Base-by-base conservation (phyloP, 2,329 filamentous ascomycete species). In the Chaetomiaceae sp. region DNA sequence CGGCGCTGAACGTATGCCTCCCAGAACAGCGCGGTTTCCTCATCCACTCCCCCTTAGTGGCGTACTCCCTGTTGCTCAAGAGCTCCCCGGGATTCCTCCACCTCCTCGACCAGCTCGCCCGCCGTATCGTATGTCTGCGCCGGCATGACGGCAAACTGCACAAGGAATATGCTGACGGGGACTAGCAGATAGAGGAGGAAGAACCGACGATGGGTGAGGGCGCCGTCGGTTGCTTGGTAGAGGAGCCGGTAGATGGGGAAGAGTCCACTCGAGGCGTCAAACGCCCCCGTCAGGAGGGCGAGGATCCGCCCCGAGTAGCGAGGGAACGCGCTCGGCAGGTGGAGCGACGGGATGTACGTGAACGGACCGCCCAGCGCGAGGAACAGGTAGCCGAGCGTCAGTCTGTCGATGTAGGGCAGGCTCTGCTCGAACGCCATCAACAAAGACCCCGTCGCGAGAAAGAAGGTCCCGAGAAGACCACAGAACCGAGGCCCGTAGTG, bases 261-360 rank as follows among this genome's bases (percentile, higher is more conserved):
- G 5, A 92, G 67, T 5, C 87, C 87, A 58, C 86, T 89, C 1
- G 87, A 91, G 1, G 87, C 84, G 66, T 95, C 88, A 65, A 93
- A 95, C 4, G 87, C 87, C 5, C 88, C 88, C 0, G 87, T 92
- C 46, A 95, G 70, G 30, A 89, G 74, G 2, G 89, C 87, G 8
- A 95, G 73, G 56, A 95, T 89, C n/a, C 89, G 71, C 2, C 88
- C 88, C 1, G 87, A 87, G 62, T 85, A 78, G 44, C 77, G 77
- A 1, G 88, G 88, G 63, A 95, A 92, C 3, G 88, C 83, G 66
- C 93, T 93, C 34, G 87, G 89, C 34, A 93, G 78, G 65, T 93
- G 88, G 67, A 92, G 92, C 3, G 85, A 87, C 8, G 87, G 84
- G 51, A 93, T 88, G 67, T 89, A 93, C 45, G 88, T 80, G 61